Conservation (phyloP, 129 eudicot species). For the Glebionis coronaria region DNA sequence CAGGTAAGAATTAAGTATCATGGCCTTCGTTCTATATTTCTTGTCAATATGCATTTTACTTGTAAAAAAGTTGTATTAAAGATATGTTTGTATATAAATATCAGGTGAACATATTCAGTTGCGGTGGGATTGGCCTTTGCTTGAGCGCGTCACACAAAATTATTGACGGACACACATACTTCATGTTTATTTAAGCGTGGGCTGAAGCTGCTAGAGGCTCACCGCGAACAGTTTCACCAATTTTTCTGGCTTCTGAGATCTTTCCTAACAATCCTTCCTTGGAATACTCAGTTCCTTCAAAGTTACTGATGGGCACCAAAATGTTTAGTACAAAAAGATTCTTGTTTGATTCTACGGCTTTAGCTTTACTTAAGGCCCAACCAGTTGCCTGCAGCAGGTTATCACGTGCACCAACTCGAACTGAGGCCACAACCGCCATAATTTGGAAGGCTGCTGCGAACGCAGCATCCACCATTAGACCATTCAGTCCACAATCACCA, state of each 20-base stretch:
- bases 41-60: neutral
- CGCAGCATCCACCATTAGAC: neutral
- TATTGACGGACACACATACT: constrained; percentile 14
- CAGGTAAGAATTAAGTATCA: neutral
- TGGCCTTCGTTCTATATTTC: too few species aligned
- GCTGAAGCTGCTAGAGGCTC: constrained; percentile 18
- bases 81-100: neutral
- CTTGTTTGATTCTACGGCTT: constrained; percentile 21
- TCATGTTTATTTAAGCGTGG: constrained; percentile 32
- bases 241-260: constrained; percentile 8
- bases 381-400: neutral
- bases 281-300: neutral
- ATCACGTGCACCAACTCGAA: constrained; percentile 5
- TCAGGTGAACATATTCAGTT: constrained; percentile 28
- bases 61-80: neutral
- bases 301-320: constrained; percentile 15
- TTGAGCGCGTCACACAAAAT: constrained; percentile 21
- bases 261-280: constrained; percentile 8
- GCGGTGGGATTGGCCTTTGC: constrained; percentile 37
- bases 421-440: constrained; percentile 8
- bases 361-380: constrained; percentile 23
- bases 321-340: constrained; percentile 11
- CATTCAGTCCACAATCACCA: constrained; percentile 2
- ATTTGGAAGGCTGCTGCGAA: constrained; percentile 15
- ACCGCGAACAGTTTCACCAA: constrained; percentile 8